Percentiles rank a stretch among this genome's conserved stretches.
phyloP scores from a whole-genome alignment of 306 rosid genomes.

The Dalbergia cultrata region DNA sequence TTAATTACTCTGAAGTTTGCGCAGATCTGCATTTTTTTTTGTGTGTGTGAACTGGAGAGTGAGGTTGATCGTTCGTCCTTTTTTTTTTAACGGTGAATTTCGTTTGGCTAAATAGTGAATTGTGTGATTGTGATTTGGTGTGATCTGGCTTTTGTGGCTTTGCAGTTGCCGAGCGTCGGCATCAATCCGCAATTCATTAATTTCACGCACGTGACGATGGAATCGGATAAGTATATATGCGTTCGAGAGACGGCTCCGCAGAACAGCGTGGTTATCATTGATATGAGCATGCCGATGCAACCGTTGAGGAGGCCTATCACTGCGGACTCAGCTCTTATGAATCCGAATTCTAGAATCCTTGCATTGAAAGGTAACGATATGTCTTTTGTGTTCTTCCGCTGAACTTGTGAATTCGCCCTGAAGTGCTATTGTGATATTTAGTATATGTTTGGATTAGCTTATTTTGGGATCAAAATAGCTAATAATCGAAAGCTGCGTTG shows the following conservation, averaged over 20 bases:
- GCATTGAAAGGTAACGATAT: constrained; percentile 83
- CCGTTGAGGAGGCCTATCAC: constrained; percentile 98
- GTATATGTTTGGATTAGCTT: neutral
- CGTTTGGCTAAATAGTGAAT: neutral
- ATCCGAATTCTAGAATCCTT: constrained; percentile 93
- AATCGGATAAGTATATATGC: constrained; percentile 94
- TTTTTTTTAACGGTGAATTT: constrained; percentile 15
- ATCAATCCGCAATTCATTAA: constrained; percentile 91
- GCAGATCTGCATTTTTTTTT: constrained; percentile 57
- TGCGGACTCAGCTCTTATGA: constrained; percentile 96
- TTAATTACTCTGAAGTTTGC: constrained; percentile 20
- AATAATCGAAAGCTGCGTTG: neutral
- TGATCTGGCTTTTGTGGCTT: constrained; percentile 59
- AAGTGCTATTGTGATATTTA: constrained; percentile 24
- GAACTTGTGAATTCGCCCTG: constrained; percentile 14
- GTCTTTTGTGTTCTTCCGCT: constrained; percentile 1
- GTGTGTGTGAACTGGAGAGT: constrained; percentile 53
- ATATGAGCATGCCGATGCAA: constrained; percentile 89
- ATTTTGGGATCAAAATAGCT: no score
- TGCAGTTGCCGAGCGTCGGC: constrained; percentile 95
- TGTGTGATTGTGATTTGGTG: constrained; percentile 45
- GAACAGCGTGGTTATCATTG: constrained; percentile 90
- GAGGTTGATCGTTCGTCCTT: constrained; percentile 10
- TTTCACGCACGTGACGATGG: constrained; percentile 98
- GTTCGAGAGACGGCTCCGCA: constrained; percentile 92